These are phyloP conservation scores for Alternaria alternata DNA, from an alignment of 2,329 filamentous ascomycete genomes.

Conservation along the genomic window DNA sequence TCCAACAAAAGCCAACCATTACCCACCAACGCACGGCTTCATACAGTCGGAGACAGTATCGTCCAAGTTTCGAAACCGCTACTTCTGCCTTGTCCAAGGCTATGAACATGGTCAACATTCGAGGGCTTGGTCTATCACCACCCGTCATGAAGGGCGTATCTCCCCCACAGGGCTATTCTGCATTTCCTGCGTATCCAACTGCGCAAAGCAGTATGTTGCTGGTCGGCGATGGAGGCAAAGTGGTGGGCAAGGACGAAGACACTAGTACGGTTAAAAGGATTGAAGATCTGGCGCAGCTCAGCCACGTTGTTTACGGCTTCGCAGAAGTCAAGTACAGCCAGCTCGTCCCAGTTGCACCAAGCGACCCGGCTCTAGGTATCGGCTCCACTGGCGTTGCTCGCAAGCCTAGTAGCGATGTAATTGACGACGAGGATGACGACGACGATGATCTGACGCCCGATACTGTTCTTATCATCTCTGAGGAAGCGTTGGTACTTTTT, in stretches of 20 bases:
- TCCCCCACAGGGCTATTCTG: slow-evolving; percentile 75
- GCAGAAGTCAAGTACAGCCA: slow-evolving; percentile 99
- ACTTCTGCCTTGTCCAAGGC: slow-evolving; percentile 95
- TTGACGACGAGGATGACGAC: slow-evolving; percentile 57
- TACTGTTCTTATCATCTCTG: slow-evolving; percentile 84
- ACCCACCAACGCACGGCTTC: slow-evolving; percentile 78
- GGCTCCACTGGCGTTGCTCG: slow-evolving; percentile 59
- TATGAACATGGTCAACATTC: slow-evolving; percentile 87
- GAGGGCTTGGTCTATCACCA: slow-evolving; percentile 74
- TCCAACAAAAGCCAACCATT: slow-evolving; percentile 70
- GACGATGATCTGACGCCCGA: slow-evolving; percentile 76
- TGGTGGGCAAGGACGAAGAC: slow-evolving; percentile 76
- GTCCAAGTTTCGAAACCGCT: slow-evolving; percentile 75
- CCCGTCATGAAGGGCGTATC: slow-evolving; percentile 69
- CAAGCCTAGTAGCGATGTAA: slow-evolving; percentile 57
- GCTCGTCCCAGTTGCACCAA: slow-evolving; percentile 85
- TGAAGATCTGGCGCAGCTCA: slow-evolving; percentile 90
- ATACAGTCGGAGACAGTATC: slow-evolving; percentile 80
- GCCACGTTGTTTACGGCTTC: slow-evolving; percentile 96
- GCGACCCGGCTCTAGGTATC: slow-evolving; percentile 72
- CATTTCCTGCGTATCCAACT: slow-evolving; percentile 85
- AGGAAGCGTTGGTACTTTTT: slow-evolving; percentile 94
- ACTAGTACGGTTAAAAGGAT: slow-evolving; percentile 78
- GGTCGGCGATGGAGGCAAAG: slow-evolving; percentile 68
- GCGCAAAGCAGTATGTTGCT: slow-evolving; percentile 73